Percentiles rank a stretch among this genome's conserved stretches.
Conservation (phyloP, 345 rosid genomes). For the Citrus medica region DNA sequence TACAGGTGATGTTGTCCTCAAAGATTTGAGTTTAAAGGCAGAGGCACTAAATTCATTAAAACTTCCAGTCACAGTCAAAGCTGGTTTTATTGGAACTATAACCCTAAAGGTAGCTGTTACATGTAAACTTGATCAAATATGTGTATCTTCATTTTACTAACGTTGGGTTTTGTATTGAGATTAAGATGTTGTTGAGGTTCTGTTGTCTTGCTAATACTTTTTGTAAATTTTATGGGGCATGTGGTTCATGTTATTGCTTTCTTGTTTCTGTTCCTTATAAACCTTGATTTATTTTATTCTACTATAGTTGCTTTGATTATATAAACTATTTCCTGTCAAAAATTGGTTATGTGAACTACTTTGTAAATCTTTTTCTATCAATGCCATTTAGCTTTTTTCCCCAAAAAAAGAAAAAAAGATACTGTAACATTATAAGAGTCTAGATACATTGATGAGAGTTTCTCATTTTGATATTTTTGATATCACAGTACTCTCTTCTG, state of each 20-base stretch:
- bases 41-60: constrained; percentile 91
- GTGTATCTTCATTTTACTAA: background rate
- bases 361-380: background rate
- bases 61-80: constrained; percentile 94
- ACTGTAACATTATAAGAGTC: background rate
- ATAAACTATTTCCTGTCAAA: background rate
- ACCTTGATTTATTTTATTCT: background rate
- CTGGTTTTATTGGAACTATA: constrained; percentile 93
- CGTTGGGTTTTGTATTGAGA: background rate
- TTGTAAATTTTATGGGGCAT: background rate
- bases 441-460: background rate
- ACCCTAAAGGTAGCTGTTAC: constrained; percentile 68
- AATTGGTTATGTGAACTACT: no score
- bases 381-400: background rate
- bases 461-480: background rate
- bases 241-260: background rate
- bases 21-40: constrained; percentile 87
- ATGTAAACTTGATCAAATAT: background rate
- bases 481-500: background rate
- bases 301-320: background rate
- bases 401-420: no score
- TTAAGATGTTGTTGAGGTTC: background rate
- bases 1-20: constrained; percentile 94
- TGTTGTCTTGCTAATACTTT: background rate
- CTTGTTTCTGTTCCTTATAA: background rate